A percentile compares a stretch with the other conserved stretches of the same genome.
phyloP scores from a whole-genome alignment of 768 basidiomycete genomes.

The Boletellus sp. region DNA sequence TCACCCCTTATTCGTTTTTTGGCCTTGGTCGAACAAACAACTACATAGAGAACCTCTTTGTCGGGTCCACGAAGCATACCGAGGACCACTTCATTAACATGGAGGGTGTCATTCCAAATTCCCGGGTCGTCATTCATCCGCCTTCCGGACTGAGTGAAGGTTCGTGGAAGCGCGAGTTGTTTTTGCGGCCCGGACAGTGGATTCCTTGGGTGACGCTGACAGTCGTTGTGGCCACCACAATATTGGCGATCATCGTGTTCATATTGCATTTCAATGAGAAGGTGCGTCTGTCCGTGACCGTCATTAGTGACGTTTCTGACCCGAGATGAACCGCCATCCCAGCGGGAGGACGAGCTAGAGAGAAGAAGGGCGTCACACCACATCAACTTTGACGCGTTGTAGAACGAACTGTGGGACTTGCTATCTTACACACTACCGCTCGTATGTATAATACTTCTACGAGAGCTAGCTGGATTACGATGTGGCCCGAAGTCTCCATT shows the following conservation, averaged over 20 bases:
- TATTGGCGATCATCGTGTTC: slow-evolving; percentile 80
- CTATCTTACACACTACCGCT: slow-evolving; percentile 16
- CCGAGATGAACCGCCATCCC: slow-evolving; percentile 2
- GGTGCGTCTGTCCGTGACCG: slow-evolving; percentile 42
- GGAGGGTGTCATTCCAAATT: slow-evolving; percentile 97
- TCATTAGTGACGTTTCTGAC: slow-evolving; percentile 3
- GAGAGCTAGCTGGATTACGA: not conserved
- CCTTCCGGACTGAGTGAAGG: slow-evolving; percentile 48
- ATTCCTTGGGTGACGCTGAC: slow-evolving; percentile 96
- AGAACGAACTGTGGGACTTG: slow-evolving; percentile 7
- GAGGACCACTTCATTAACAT: slow-evolving; percentile 80
- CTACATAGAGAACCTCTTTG: slow-evolving; percentile 98
- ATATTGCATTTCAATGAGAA: slow-evolving; percentile 91
- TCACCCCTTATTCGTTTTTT: slow-evolving; percentile 92
- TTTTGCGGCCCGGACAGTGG: slow-evolving; percentile 93
- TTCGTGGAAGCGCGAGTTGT: slow-evolving; percentile 83
- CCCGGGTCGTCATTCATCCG: slow-evolving; percentile 92
- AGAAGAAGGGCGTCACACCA: slow-evolving; percentile 84
- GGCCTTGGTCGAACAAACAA: slow-evolving; percentile 98
- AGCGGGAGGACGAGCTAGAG: slow-evolving; percentile 95
- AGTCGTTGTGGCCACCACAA: slow-evolving; percentile 65
- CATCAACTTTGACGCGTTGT: slow-evolving; percentile 96
- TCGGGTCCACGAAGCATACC: slow-evolving; percentile 81
- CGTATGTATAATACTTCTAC: slow-evolving; percentile 5
- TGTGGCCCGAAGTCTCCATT: slow-evolving; percentile 40